These are phyloP conservation scores for Elaphomyces granulatus DNA, from an alignment of 495 filamentous ascomycete genomes.

Conservation along the genomic window DNA sequence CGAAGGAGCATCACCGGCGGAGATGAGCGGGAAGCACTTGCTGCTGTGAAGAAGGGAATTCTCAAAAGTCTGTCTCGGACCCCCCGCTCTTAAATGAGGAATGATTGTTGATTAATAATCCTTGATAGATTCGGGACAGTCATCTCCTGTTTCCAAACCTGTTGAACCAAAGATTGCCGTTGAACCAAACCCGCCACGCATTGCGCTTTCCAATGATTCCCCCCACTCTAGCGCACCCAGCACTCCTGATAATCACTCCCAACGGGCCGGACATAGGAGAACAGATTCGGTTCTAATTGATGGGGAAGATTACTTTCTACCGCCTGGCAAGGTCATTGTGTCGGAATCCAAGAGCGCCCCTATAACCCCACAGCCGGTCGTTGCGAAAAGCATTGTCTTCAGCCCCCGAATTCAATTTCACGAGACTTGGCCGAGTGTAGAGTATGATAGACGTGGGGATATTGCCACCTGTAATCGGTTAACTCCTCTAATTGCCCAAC, in stretches of 20 bases:
- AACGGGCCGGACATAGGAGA: slow-evolving; percentile 39
- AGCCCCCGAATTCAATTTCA: slow-evolving; percentile 89
- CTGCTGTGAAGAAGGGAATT: slow-evolving; percentile 84
- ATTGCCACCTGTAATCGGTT: slow-evolving; percentile 96
- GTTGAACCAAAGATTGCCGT: too few relatives aligned
- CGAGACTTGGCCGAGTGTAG: slow-evolving; percentile 87
- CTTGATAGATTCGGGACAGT: slow-evolving; percentile 40
- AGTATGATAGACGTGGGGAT: slow-evolving; percentile 93
- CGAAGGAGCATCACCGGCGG: slow-evolving; percentile 84
- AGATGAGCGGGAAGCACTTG: slow-evolving; percentile 84
- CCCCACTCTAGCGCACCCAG: slow-evolving; percentile 70
- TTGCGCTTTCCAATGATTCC: slow-evolving; percentile 50
- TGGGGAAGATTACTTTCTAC: slow-evolving; percentile 77
- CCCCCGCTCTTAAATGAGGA: too few relatives aligned
- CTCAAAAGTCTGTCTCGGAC: slow-evolving; percentile 81
- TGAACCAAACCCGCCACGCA: slow-evolving; percentile 37
- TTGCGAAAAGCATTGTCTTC: slow-evolving; percentile 68
- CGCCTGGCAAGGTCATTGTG: slow-evolving; percentile 47
- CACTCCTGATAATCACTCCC: slow-evolving; percentile 61
- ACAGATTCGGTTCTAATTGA: slow-evolving; percentile 56
- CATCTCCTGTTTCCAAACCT: slow-evolving; percentile 49
- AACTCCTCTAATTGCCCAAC: slow-evolving; percentile 92
- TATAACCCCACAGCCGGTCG: slow-evolving; percentile 51
- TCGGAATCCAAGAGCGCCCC: slow-evolving; percentile 61
- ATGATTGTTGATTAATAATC: slow-evolving; percentile 8